Evolutionary conservation across 352 stramenopile species (phyloP).

Genomic region (Halophytophthora batemanensis): DNA sequence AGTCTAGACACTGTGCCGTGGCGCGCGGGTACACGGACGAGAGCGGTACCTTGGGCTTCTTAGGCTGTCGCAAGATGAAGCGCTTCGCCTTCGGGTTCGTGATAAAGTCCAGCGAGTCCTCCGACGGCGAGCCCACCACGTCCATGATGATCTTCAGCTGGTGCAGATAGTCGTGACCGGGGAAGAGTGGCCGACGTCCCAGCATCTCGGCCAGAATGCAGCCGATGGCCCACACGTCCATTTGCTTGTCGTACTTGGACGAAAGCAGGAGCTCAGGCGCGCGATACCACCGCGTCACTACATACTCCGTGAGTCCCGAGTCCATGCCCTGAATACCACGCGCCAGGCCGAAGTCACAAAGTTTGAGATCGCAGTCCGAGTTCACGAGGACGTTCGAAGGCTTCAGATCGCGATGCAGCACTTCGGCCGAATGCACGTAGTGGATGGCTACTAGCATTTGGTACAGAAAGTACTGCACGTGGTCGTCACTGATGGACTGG

Average conservation of each 20-base stretch:
- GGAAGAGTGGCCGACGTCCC: conserved; percentile 78
- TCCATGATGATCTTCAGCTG: conserved; percentile 91
- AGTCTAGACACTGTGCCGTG: conserved; percentile 78
- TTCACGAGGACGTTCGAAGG: conserved; percentile 81
- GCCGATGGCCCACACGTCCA: conserved; percentile 86
- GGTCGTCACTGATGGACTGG: conserved; percentile 76
- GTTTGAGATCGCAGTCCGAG: conserved; percentile 76
- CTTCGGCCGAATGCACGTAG: conserved; percentile 78
- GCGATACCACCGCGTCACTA: conserved; percentile 91
- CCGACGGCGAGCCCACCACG: conserved; percentile 74
- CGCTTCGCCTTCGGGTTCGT: conserved; percentile 88
- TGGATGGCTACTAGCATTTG: conserved; percentile 78
- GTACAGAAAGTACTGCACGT: conserved; percentile 80
- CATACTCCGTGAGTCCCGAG: conserved; percentile 87
- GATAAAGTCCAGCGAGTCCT: conserved; percentile 85
- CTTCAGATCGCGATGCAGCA: conserved; percentile 77
- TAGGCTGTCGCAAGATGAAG: conserved; percentile 84
- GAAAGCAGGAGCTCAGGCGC: conserved; percentile 91
- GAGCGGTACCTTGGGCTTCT: conserved; percentile 81
- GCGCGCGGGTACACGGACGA: conserved; percentile 85
- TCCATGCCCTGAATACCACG: conserved; percentile 72
- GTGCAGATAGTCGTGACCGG: conserved; percentile 84
- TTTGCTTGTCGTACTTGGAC: conserved; percentile 88
- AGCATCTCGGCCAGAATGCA: conserved; percentile 88
- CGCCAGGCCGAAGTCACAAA: conserved; percentile 79